Percentiles rank a stretch among this genome's conserved stretches.
These are phyloP conservation scores for Candida hungchunana DNA, from an alignment of 805 yeast species.

Conservation along the genomic window DNA sequence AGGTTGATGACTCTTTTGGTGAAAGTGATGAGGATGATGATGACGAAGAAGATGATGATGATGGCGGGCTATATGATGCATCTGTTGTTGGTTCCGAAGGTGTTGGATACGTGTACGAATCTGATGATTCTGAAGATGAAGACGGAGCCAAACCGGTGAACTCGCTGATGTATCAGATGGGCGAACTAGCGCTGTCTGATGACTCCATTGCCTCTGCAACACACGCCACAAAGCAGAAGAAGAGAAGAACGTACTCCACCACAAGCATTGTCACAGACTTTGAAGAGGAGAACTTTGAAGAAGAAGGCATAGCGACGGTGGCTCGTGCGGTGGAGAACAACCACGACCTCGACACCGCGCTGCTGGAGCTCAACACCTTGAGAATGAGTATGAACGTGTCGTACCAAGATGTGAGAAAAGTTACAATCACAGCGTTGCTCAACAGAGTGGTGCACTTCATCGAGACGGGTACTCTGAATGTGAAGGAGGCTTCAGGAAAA, in stretches of 20 bases:
- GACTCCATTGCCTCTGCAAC: slow-evolving; percentile 52
- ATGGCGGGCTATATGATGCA: slow-evolving; percentile 2
- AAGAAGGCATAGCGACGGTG: slow-evolving; percentile 92
- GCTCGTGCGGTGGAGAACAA: slow-evolving; percentile 88
- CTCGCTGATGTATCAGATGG: slow-evolving; percentile 41
- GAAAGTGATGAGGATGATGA: slow-evolving; percentile 16
- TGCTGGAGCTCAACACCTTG: slow-evolving; percentile 86
- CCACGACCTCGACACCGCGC: slow-evolving; percentile 90
- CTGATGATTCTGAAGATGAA: slow-evolving; percentile 30
- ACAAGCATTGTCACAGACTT: slow-evolving; percentile 44
- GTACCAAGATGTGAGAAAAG: slow-evolving; percentile 85
- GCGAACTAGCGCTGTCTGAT: slow-evolving; percentile 49
- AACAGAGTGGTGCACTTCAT: slow-evolving; percentile 68
- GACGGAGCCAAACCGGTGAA: slow-evolving; percentile 29
- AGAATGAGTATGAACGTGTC: slow-evolving; percentile 97
- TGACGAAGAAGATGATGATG: slow-evolving; percentile 5
- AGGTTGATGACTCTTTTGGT: slow-evolving; percentile 10
- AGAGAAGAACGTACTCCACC: slow-evolving; percentile 39
- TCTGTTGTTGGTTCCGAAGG: slow-evolving; percentile 27
- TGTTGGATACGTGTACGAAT: slow-evolving; percentile 34
- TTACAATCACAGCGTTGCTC: slow-evolving; percentile 71
- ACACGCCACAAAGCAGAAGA: slow-evolving; percentile 36
- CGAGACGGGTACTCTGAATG: slow-evolving; percentile 69
- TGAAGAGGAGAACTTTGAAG: slow-evolving; percentile 71
- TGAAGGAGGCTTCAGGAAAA: slow-evolving; percentile 70